Evolutionary conservation across 352 stramenopile species (phyloP), one percentile per base, ranked within the genome.

Genomic region (Phytophthora brassicae): DNA sequence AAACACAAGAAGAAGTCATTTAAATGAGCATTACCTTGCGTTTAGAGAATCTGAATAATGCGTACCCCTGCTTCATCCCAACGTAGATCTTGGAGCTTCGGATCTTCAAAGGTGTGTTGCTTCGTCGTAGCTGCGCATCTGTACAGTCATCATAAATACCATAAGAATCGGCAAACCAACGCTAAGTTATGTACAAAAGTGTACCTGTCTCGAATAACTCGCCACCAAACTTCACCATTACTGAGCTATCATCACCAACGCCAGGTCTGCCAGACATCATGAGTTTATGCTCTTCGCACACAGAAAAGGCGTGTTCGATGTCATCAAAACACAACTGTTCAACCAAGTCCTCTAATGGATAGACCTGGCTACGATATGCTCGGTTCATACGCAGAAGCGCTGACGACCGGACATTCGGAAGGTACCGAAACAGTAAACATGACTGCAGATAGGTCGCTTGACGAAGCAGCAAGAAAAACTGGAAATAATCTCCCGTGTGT

Each of bases 251-350:
- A n/a, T 76, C 64, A 41, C 78, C 74, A 28, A 48, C 23, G 8
- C 78, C 75, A 24, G 69, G 60, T n/a, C 60, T 74, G 20, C 83
- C 69, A 43, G 60, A 66, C 39, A 93, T 77, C 19, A 56, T 72
- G 11, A 96, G 59, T 19, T 82, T 79, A 57, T 96, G 87, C 22
- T 90, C 77, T 17, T 59, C 51, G 39, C 84, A 94, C 1, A 95
- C 77, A 6, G 59, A 58, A 20, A 72, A 76, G 6, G 84, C 84
- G 44, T 96, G 81, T 0, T 92, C 79, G 33, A 90, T 54, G 44
- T 92, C 76, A 23, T 96, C 87, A 66, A 96, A 96, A 51, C 87
- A 96, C 26, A 95, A 59, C 3, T 87, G 47, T 8, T 85, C 70
- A 16, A 76, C 82, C 13, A 96, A 60, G 23, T 88, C 77, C 9